Percentiles rank a stretch among this genome's conserved stretches.
Evolutionary conservation across 1,139 yeast species (phyloP).

Genomic region (Yamadazyma siamensis): DNA sequence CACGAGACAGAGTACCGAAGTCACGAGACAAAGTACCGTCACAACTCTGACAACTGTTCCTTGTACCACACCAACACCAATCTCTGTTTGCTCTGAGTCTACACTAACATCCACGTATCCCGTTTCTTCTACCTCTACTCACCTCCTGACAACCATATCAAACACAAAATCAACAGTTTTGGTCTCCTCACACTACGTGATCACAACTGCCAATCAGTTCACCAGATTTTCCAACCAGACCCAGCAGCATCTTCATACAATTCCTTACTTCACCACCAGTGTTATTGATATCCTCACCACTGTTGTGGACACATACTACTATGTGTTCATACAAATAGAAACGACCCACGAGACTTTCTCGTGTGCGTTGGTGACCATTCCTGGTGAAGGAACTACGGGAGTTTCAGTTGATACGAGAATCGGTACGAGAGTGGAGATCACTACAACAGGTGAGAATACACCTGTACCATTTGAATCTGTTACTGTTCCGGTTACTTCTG

Average conservation of each 20-base stretch:
- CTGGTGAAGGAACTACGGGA: background rate
- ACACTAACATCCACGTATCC: constrained; percentile 4
- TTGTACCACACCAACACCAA: constrained; percentile 1
- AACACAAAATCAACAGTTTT: too few relatives aligned
- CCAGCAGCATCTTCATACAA: constrained; percentile 2
- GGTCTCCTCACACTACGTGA: too few relatives aligned
- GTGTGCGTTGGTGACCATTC: background rate
- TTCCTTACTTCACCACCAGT: constrained; percentile 5
- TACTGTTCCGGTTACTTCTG: constrained; percentile 1
- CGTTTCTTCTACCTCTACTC: constrained; percentile 4
- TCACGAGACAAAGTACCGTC: constrained; percentile 2
- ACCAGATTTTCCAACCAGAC: too few relatives aligned
- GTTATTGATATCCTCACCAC: constrained; percentile 6
- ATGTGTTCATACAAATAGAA: constrained; percentile 3
- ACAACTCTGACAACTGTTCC: constrained; percentile 1
- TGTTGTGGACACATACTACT: constrained; percentile 5
- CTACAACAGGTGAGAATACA: background rate
- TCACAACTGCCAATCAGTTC: too few relatives aligned
- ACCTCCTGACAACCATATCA: background rate
- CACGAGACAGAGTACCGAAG: background rate
- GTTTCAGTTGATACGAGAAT: constrained; percentile 1
- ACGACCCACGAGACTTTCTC: constrained; percentile 1
- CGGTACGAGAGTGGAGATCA: background rate
- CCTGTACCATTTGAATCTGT: background rate
- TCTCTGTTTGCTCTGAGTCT: constrained; percentile 3